Base-by-base conservation (phyloP, 2,329 filamentous ascomycete species). In the Alternaria conjuncta region DNA sequence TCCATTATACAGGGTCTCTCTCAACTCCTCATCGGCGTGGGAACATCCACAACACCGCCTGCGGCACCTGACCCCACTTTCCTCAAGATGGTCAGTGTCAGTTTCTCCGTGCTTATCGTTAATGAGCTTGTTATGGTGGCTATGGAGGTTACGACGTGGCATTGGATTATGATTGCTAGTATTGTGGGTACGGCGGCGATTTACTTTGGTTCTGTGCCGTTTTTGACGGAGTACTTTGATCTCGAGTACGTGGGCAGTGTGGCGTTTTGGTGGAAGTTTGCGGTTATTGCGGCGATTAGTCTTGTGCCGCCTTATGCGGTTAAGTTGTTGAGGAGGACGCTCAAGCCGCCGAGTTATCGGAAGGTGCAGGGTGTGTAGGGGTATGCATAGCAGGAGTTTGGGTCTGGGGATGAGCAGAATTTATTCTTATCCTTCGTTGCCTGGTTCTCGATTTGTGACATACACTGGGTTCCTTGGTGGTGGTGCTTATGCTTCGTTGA, bases 61-160 rank as follows among this genome's bases (percentile, higher is more conserved):
- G 51, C 58, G 13, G 53, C 51, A n/a, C 45, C 57, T 7, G 71
- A 68, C 28, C 58, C 59, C 5, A 62, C 61, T 5, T 66, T 71
- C 6, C 83, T 84, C 68, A 72, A 77, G 63, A 97, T 99, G 90
- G 92, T 98, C 58, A 89, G 92, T 23, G 92, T 99, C 49, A 94
- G 90, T 61, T 99, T 97, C 78, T 96, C 95, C 0, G 93, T 94
- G 1, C 87, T 99, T 3, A 89, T 99, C 6, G 84, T 98, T 65
- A 99, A 98, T 79, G 96, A 99, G 79, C 87, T 99, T 63, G 87
- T 96, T 72, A 99, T 99, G 96, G 96, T 98, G 3, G 95, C 94
- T 4, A 93, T 97, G 63, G 92, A 97, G 78, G 92, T 99, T 72
- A 97, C 93, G 4, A 99, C 96, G 0, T 99, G 96, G 96, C 96